These are phyloP conservation scores for Sisymbrium irio DNA, from an alignment of 345 rosid genomes.

Conservation along the genomic window DNA sequence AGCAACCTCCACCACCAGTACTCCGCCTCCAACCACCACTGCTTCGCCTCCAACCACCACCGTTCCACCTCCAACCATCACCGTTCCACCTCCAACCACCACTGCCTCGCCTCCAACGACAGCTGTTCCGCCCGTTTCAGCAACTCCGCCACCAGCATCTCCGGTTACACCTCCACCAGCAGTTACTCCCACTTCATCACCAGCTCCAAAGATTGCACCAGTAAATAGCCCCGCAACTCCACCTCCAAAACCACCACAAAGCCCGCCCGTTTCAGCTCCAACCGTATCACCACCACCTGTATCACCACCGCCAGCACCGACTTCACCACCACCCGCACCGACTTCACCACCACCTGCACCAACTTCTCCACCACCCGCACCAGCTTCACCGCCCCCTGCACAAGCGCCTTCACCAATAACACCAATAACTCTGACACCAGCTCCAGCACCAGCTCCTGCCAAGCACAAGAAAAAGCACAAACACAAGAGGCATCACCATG, in stretches of 20 bases:
- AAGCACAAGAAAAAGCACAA: constrained; percentile 67
- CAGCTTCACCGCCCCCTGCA: constrained; percentile 34
- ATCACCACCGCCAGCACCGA: constrained; percentile 47
- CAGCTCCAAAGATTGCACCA: constrained; percentile 66
- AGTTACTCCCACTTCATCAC: constrained; percentile 49
- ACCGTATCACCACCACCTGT: constrained; percentile 44
- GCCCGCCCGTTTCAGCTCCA: constrained; percentile 56
- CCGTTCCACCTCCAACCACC: constrained; percentile 32
- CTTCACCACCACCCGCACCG: constrained; percentile 32
- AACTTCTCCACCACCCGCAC: constrained; percentile 42
- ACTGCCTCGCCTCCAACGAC: constrained; percentile 18
- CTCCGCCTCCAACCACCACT: constrained; percentile 35
- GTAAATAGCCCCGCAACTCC: constrained; percentile 55
- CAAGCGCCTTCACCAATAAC: constrained; percentile 46
- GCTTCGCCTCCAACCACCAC: constrained; percentile 30
- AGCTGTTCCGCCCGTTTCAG: constrained; percentile 16
- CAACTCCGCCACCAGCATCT: constrained; percentile 45
- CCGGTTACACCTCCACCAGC: constrained; percentile 37
- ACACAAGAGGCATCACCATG: constrained; percentile 62
- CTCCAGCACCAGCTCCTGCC: constrained; percentile 63
- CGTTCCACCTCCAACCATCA: constrained; percentile 37
- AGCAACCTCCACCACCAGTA: constrained; percentile 44
- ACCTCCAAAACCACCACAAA: constrained; percentile 50
- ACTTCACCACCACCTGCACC: constrained; percentile 39
- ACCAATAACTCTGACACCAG: constrained; percentile 52